Evolutionary conservation across 345 rosid species (phyloP).

Genomic region (Syzygium jambos): DNA sequence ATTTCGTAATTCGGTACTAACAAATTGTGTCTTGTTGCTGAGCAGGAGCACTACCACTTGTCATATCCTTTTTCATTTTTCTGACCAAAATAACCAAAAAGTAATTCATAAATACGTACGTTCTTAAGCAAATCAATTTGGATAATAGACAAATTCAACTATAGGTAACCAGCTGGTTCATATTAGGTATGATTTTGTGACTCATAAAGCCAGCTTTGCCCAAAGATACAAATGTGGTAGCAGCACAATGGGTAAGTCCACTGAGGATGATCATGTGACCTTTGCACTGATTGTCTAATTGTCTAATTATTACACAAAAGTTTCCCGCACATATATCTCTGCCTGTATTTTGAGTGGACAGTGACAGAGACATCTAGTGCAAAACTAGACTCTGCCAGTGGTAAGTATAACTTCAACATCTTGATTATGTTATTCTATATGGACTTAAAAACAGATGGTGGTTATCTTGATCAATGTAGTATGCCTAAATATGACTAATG

Average conservation of each 20-base stretch:
- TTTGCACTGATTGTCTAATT: neutral
- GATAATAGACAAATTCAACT: neutral
- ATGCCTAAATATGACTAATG: neutral
- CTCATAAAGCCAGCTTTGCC: neutral
- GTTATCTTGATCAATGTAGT: neutral
- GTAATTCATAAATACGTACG: neutral
- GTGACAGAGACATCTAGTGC: no score
- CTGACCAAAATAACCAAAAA: neutral
- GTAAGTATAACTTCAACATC: no score
- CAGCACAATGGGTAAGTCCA: neutral
- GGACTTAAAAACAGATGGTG: no score
- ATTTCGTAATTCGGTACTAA: neutral
- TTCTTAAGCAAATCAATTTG: neutral
- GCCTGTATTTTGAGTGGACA: no score
- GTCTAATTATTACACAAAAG: neutral
- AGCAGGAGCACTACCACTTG: neutral
- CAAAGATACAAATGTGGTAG: neutral
- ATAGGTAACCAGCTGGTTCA: neutral
- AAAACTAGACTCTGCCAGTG: no score
- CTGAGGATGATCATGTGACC: neutral
- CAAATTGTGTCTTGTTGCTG: neutral
- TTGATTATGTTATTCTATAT: no score
- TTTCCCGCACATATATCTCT: no score
- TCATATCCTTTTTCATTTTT: neutral
- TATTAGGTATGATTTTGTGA: neutral